These are phyloP conservation scores for Camelina hispida DNA, from an alignment of 345 rosid genomes.

Conservation along the genomic window DNA sequence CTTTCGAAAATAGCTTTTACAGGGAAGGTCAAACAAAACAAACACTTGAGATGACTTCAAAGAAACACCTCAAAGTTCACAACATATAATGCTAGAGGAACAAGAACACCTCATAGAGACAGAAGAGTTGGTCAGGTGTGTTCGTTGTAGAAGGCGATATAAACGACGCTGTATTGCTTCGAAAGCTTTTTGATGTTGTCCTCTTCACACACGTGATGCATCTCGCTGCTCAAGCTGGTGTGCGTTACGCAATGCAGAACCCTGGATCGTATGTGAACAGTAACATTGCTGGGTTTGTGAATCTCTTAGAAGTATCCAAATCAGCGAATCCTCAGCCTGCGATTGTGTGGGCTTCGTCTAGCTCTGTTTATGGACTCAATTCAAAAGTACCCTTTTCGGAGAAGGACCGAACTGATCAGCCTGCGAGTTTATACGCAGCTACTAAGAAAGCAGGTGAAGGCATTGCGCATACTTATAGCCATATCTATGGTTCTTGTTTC, in stretches of 20 bases:
- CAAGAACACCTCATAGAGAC: too few relatives aligned
- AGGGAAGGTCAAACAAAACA: too few relatives aligned
- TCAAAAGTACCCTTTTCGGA: constrained; percentile 70
- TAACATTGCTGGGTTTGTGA: constrained; percentile 70
- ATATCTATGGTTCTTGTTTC: constrained; percentile 73
- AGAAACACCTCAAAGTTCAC: too few relatives aligned
- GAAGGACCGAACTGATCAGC: constrained; percentile 64
- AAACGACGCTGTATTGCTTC: constrained; percentile 54
- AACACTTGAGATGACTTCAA: too few relatives aligned
- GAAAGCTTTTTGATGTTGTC: constrained; percentile 60
- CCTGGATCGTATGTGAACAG: constrained; percentile 68
- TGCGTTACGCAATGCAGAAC: constrained; percentile 70
- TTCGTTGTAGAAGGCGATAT: constrained; percentile 68
- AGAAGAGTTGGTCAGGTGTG: constrained; percentile 59
- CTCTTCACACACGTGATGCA: constrained; percentile 68
- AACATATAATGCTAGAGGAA: too few relatives aligned
- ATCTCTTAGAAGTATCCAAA: constrained; percentile 61
- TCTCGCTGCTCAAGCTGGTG: constrained; percentile 73
- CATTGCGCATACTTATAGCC: constrained; percentile 69
- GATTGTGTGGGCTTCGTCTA: constrained; percentile 76
- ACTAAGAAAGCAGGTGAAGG: constrained; percentile 79
- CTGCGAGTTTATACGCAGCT: constrained; percentile 70
- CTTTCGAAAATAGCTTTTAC: too few relatives aligned
- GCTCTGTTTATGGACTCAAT: constrained; percentile 74
- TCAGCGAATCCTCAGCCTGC: constrained; percentile 66